Conservation (phyloP, 106 monocot species). For the Apostasia shenzhenica region DNA sequence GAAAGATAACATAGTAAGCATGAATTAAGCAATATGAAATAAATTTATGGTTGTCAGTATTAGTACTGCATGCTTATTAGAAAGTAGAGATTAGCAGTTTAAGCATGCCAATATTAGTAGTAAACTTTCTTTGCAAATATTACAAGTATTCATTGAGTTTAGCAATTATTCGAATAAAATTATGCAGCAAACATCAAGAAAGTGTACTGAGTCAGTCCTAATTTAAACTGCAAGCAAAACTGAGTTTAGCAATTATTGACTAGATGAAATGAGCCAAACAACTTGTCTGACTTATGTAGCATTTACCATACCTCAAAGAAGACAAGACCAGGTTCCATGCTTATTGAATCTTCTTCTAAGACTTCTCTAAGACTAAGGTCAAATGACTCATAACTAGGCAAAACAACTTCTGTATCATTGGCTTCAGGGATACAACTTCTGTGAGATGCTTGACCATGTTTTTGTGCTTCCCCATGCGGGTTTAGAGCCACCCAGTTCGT, state of each 20-base stretch:
- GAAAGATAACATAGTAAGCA: too few relatives aligned
- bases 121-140: not conserved
- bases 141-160: not conserved
- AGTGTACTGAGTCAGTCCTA: too few relatives aligned
- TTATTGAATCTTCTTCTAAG: conserved; percentile 74
- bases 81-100: too few relatives aligned
- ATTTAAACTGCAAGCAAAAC: too few relatives aligned
- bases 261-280: too few relatives aligned
- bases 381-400: conserved; percentile 59
- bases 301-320: conserved; percentile 77
- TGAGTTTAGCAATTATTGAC: too few relatives aligned
- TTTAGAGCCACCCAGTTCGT: conserved; percentile 75
- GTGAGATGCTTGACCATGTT: conserved; percentile 9
- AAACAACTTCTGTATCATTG: conserved; percentile 6
- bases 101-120: not conserved
- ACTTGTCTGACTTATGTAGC: too few relatives aligned
- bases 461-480: conserved; percentile 54
- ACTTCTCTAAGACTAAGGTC: conserved; percentile 52
- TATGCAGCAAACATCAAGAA: too few relatives aligned
- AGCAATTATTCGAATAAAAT: not conserved
- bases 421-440: not conserved
- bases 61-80: too few relatives aligned
- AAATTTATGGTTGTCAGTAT: too few relatives aligned
- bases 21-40: too few relatives aligned
- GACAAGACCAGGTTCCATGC: conserved; percentile 78